Evolutionary conservation across 2,329 filamentous ascomycete species (phyloP), one percentile per base, ranked within the genome.

Genomic region (Colletotrichum sp.): DNA sequence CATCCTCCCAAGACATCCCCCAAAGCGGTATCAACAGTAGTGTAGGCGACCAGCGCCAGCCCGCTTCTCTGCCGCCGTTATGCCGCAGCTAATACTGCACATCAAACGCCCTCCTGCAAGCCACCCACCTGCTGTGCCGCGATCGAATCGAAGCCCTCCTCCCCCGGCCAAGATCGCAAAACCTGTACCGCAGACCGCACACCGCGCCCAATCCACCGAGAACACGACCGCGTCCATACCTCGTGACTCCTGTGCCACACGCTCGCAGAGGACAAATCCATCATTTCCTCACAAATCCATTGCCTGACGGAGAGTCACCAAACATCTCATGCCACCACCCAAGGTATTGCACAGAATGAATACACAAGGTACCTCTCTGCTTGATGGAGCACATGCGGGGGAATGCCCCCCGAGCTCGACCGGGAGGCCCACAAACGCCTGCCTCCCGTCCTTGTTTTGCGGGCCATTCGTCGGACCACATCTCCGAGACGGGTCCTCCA

Each of bases 361-460:
- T n/a, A 10, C 38, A 16, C 1, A 38, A 38, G 36, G 16, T 18
- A 18, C 36, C 34, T 36, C 38, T 48, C 18, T n/a, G 18, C 18
- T 48, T 48, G 18, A 48, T 21, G 38, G 38, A 21, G 18, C 38
- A n/a, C 38, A 21, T 55, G 72, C 72, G 72, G 72, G 60, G 67
- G 48, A 74, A 74, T 60, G 36, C 18, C 32, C 28, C 72, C 72
- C 72, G 72, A 74, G 60, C 26, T 71, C 58, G 28, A 61, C 58
- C 58, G 28, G 72, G 67, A 61, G 60, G 26, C 57, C 24, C 43
- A 36, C 57, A 12, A 55, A 30, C 38, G 21, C n/a, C 57, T 30
- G 26, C 30, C 32, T 58, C 60, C 52, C 61, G 72, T 74, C 60
- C 67, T 74, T 74, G 67, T 74, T 74, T 66, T 71, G 72, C 72